phyloP scores from a whole-genome alignment of 108 stramenopile species.

The Mayamaea pseudoterrestris region DNA sequence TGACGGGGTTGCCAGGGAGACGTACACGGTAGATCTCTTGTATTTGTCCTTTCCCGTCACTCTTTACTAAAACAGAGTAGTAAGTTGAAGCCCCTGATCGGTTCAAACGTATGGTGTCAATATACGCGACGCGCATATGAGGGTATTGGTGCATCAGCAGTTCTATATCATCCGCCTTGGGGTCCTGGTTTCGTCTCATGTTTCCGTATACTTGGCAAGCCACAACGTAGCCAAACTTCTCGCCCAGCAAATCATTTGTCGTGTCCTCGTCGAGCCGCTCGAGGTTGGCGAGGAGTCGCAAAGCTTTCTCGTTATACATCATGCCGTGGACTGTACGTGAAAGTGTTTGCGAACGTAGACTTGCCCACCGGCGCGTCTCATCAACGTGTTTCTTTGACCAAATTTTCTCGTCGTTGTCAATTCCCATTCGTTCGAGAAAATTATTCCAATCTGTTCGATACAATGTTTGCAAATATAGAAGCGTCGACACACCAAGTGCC shows the following conservation, averaged over 20 bases:
- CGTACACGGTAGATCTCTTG: constrained; percentile 91
- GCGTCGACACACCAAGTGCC: constrained; percentile 85
- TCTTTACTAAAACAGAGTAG: constrained; percentile 91
- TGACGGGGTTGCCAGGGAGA: constrained; percentile 92
- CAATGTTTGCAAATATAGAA: constrained; percentile 93
- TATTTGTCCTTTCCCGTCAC: constrained; percentile 67
- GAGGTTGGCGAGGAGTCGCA: constrained; percentile 86
- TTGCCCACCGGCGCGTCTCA: constrained; percentile 93
- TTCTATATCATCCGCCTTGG: constrained; percentile 96
- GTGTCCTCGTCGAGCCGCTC: constrained; percentile 84
- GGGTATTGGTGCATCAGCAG: constrained; percentile 88
- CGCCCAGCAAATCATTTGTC: constrained; percentile 82
- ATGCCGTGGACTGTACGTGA: constrained; percentile 93
- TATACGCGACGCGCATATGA: constrained; percentile 93
- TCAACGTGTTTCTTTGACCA: constrained; percentile 79
- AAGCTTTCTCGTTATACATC: constrained; percentile 97
- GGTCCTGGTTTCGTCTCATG: constrained; percentile 90
- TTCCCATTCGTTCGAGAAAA: constrained; percentile 82
- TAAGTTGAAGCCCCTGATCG: constrained; percentile 63
- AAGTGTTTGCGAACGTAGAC: constrained; percentile 92
- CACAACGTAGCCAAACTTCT: constrained; percentile 97
- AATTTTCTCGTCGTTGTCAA: constrained; percentile 82
- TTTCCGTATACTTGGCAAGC: constrained; percentile 94
- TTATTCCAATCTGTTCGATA: constrained; percentile 93
- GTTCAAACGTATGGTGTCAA: constrained; percentile 84